phyloP scores from a whole-genome alignment of 345 rosid genomes.

The Eucalyptus pauciflora region DNA sequence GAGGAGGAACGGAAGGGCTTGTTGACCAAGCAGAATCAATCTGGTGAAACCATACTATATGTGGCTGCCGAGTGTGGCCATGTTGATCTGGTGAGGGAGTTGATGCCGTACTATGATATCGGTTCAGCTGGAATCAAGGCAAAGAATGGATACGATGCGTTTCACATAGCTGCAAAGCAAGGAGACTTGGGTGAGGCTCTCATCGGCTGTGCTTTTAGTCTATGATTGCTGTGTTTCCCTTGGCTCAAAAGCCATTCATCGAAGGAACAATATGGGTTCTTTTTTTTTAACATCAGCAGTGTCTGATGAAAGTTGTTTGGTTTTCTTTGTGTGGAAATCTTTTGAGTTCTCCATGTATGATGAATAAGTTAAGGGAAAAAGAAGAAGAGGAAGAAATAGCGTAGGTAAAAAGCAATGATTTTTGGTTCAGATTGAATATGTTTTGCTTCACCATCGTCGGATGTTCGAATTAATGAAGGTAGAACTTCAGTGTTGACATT shows the following conservation, averaged over 20 bases:
- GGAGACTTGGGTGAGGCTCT: conserved; percentile 55
- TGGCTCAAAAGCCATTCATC: not conserved
- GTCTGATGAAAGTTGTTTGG: not conserved
- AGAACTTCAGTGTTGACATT: not conserved
- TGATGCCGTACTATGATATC: conserved; percentile 47
- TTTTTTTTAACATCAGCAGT: not conserved
- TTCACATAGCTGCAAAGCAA: conserved; percentile 84
- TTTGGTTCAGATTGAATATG: not conserved
- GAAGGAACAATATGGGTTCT: not conserved
- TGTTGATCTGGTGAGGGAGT: conserved; percentile 49
- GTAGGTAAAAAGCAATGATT: not conserved
- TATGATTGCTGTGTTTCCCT: not conserved
- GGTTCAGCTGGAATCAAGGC: conserved; percentile 58
- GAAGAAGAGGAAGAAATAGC: not conserved
- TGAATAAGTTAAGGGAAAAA: not conserved
- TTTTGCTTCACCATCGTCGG: not conserved
- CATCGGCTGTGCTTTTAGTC: not conserved
- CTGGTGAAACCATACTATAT: conserved; percentile 79
- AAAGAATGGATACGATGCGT: conserved; percentile 76
- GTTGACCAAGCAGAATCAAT: conserved; percentile 57
- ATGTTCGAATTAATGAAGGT: not conserved
- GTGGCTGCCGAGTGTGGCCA: conserved; percentile 73
- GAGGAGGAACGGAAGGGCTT: conserved; percentile 32
- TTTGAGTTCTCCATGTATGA: not conserved
- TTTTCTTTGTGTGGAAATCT: not conserved